These are phyloP conservation scores for Aspergillus brasiliensis DNA, from an alignment of 2,329 filamentous ascomycete genomes.

Conservation along the genomic window DNA sequence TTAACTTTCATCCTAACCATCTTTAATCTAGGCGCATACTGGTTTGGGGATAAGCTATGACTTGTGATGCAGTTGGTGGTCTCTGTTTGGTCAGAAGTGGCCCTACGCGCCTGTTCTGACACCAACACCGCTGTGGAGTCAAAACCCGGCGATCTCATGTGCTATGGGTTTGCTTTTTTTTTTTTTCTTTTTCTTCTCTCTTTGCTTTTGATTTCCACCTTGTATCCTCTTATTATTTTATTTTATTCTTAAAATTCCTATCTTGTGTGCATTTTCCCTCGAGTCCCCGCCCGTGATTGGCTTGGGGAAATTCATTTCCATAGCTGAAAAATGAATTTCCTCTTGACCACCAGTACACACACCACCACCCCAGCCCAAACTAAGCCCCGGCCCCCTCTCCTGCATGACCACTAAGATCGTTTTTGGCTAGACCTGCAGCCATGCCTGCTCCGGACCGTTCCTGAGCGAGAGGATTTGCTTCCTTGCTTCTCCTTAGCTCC, in stretches of 20 bases:
- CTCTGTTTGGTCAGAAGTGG: constrained; percentile 10
- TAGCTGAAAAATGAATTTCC: constrained; percentile 7
- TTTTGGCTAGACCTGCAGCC: constrained; percentile 15
- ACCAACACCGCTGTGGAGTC: constrained; percentile 27
- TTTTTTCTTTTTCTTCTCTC: constrained; percentile 5
- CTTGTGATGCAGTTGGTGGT: constrained; percentile 7
- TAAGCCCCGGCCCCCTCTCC: constrained; percentile 6
- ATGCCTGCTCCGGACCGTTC: constrained; percentile 18
- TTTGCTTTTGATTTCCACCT: constrained; percentile 1
- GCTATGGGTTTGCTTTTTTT: background rate
- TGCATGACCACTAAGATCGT: constrained; percentile 8
- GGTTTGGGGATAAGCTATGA: constrained; percentile 24
- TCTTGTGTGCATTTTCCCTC: background rate
- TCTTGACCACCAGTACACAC: too few species aligned
- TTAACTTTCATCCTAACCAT: background rate
- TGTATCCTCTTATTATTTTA: background rate
- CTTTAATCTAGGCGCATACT: background rate
- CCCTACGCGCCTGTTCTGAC: constrained; percentile 23
- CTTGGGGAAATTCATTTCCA: background rate
- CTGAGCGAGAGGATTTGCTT: constrained; percentile 15
- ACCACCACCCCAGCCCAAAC: background rate
- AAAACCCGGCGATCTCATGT: constrained; percentile 24
- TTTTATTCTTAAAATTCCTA: background rate
- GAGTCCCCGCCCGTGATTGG: background rate
- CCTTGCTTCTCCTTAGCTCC: constrained; percentile 12